A percentile compares a stretch with the other conserved stretches of the same genome.
phyloP scores from a whole-genome alignment of 2,329 filamentous ascomycete species.

The Teratosphaeria gauchensis region DNA sequence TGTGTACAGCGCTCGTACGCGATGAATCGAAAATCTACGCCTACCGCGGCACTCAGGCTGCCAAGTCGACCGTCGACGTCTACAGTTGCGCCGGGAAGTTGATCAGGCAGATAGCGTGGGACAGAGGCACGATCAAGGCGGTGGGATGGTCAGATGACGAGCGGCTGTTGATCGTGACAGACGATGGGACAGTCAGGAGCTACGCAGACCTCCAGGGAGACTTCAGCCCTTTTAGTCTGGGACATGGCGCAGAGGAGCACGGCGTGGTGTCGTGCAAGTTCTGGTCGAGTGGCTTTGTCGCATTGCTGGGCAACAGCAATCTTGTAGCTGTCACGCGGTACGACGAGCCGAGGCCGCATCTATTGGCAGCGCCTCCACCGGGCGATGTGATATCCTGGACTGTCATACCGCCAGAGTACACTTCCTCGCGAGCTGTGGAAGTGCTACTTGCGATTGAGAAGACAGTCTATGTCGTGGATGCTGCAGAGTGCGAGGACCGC shows the following conservation, averaged over 20 bases:
- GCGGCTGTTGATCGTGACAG: constrained; percentile 75
- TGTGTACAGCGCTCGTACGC: neutral
- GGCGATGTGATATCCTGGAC: constrained; percentile 81
- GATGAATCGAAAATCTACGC: constrained; percentile 53
- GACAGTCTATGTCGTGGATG: constrained; percentile 80
- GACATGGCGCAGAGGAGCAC: constrained; percentile 76
- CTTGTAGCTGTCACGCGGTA: constrained; percentile 83
- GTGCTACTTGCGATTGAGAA: constrained; percentile 75
- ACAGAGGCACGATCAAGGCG: constrained; percentile 74
- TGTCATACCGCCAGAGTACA: constrained; percentile 77
- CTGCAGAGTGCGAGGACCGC: constrained; percentile 81
- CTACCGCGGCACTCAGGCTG: constrained; percentile 60
- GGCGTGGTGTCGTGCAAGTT: constrained; percentile 86
- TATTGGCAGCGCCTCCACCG: constrained; percentile 65
- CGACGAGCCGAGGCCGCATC: constrained; percentile 76
- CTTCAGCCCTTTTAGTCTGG: constrained; percentile 88
- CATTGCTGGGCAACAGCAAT: constrained; percentile 77
- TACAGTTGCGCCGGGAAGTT: constrained; percentile 89
- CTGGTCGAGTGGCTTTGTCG: constrained; percentile 87
- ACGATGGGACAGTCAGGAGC: constrained; percentile 82
- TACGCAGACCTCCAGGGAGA: constrained; percentile 89
- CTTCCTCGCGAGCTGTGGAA: constrained; percentile 85
- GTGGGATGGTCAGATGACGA: constrained; percentile 97
- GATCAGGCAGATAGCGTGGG: constrained; percentile 59
- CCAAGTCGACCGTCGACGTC: constrained; percentile 81